These are phyloP conservation scores for Baeospora myosura DNA, from an alignment of 1,284 basidiomycete genomes.

Conservation along the genomic window DNA sequence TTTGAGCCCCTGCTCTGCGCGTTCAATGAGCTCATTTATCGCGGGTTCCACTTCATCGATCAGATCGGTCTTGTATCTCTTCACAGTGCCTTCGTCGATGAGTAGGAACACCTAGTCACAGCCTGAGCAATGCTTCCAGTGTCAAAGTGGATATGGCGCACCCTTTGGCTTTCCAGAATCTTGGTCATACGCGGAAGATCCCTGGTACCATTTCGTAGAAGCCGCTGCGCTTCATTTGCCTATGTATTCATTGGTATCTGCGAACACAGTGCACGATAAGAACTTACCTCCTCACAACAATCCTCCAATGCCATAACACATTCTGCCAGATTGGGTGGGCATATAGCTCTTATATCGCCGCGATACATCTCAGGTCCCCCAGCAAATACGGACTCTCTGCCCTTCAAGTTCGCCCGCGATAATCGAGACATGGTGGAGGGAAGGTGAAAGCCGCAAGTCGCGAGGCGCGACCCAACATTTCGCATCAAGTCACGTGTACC, in stretches of 20 bases:
- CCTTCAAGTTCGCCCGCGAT: constrained; percentile 49
- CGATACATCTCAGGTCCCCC: constrained; percentile 52
- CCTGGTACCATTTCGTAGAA: constrained; percentile 60
- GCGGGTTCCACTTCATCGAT: constrained; percentile 75
- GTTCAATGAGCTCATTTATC: constrained; percentile 61
- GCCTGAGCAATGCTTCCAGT: not conserved
- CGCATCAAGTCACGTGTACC: too few species aligned
- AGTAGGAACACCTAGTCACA: constrained; percentile 58
- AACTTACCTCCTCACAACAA: constrained; percentile 60
- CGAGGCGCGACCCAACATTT: too few species aligned
- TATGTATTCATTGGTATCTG: constrained; percentile 19
- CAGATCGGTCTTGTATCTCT: constrained; percentile 62
- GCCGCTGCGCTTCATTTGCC: constrained; percentile 59
- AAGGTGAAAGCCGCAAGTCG: too few species aligned
- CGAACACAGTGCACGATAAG: not conserved
- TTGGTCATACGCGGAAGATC: constrained; percentile 64
- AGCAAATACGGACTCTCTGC: constrained; percentile 62
- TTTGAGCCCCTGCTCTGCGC: constrained; percentile 61
- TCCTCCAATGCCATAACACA: constrained; percentile 70
- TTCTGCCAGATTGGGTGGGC: constrained; percentile 62
- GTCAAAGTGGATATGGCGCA: constrained; percentile 22
- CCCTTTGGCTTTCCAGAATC: constrained; percentile 57
- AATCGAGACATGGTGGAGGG: constrained; percentile 42
- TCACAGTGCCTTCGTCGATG: constrained; percentile 60
- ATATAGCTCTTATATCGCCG: constrained; percentile 52